Base-by-base conservation (phyloP, 2,329 filamentous ascomycete genomes). In the Fusarium nygamai region DNA sequence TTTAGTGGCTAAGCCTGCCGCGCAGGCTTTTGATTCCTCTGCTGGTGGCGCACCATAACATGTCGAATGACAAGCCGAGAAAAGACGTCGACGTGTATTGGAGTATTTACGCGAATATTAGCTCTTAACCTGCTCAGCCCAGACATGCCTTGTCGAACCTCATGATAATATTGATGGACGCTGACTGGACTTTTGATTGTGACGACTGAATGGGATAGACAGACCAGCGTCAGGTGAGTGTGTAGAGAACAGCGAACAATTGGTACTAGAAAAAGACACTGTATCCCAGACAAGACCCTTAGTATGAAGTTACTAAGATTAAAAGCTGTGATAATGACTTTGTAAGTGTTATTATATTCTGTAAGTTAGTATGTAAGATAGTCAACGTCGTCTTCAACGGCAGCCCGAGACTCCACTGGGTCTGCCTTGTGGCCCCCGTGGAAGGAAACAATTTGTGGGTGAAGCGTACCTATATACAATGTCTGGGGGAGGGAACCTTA, bases 381-480 rank as follows among this genome's bases (percentile, higher is more conserved):
- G 36, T 38, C 29, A 27, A 38, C 14, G 41, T 50, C 34, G 34
- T 29, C 20, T 54, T 54, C 24, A 29, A 54, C 8, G 51, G 34
- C 36, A n/a, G n/a, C 22, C 33, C 48, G 47, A 34, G 39, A 50
- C 64, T 51, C 66, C 57, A 69, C 66, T 41, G 38, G 27, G 34
- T 44, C 38, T 69, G 54, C 54, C 60, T 51, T 70, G 54, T 51
- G 33, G 39, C 34, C 50, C 31, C 53, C 34, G 34, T 31, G n/a
- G 38, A 31, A 44, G 51, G 71, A 74, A 74, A 74, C 72, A 74
- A 62, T 74, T 74, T 74, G 72, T 74, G 71, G 72, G 57, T 47
- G 61, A 50, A 54, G 34, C 64, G 47, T 27, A 29, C 5, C 38
- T 46, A 7, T 34, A 34, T 33, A 13, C 33, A 33, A 14, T 34